Evolutionary conservation across 768 basidiomycete species (phyloP), one percentile per base, ranked within the genome.

Genomic region (Tulasnella sp.): DNA sequence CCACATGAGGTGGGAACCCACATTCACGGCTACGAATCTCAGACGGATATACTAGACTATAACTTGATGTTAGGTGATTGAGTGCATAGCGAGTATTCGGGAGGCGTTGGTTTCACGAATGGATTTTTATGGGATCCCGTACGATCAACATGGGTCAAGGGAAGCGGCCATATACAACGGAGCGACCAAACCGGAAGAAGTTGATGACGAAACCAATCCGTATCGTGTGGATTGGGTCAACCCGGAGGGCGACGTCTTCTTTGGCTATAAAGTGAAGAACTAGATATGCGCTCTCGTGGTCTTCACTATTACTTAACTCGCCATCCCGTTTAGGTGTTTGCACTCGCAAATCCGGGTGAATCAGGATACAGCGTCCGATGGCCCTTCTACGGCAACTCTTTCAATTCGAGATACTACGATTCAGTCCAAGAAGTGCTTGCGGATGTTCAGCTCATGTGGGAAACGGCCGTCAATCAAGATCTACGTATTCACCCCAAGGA

Each of bases 171-270:
- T 66, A 10, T 91, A 86, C 70, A 96, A 95, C 67, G 81, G 82
- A 61, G 83, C 84, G 61, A 88, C 91, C 69, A 81, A 82, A 67
- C 86, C 90, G 2, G 89, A 94, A 67, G 80, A 80, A n/a, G 89
- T 97, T 38, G 78, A 83, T 5, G 89, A 91, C 63, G 77, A 81
- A 51, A 90, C 90, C 65, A 94, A 95, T 68, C 83, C 85, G 10
- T 87, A 82, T 68, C 75, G 81, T 45, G 77, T 90, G 9, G 87
- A 94, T 51, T 98, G 94, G 94, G 84, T 91, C 27, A 65, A 72
- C 3, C 72, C 75, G 15, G 68, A 71, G 13, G 77, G 81, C 26
- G 79, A 81, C 15, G 74, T 77, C 52, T 70, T 86, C 26, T 75
- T 88, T 29, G 91, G 91, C 3, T 87, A 88, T 59, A 77, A 83